A percentile compares a stretch with the other conserved stretches of the same genome.
Evolutionary conservation across 257 asterid genomes (phyloP).

Genomic region (Oldenlandia corymbosa): DNA sequence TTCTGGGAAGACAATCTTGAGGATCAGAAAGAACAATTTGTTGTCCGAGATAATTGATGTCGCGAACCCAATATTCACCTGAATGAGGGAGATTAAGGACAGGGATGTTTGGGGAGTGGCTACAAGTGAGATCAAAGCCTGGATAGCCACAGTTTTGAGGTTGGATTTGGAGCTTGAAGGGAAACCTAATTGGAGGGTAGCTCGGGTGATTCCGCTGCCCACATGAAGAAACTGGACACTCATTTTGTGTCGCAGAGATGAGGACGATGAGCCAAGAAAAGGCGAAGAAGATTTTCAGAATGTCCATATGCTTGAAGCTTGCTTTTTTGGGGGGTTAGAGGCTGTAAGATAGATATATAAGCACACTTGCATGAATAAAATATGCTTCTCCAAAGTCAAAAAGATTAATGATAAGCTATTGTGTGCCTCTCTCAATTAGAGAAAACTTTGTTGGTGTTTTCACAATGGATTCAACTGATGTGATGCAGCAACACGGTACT

Average conservation of each 20-base stretch:
- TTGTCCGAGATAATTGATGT: constrained; percentile 45
- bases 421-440: too few relatives aligned
- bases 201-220: background rate
- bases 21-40: constrained; percentile 54
- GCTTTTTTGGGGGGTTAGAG: background rate
- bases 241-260: constrained; percentile 27
- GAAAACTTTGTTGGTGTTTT: too few relatives aligned
- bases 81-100: constrained; percentile 44
- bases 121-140: constrained; percentile 42
- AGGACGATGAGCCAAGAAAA: constrained; percentile 15
- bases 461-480: too few relatives aligned
- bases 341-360: background rate
- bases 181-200: constrained; percentile 28
- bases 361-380: background rate
- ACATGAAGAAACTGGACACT: constrained; percentile 29
- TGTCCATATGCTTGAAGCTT: constrained; percentile 36
- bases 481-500: too few relatives aligned
- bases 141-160: constrained; percentile 49
- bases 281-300: constrained; percentile 16
- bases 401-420: background rate
- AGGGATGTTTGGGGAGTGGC: background rate
- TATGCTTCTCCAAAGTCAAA: constrained; percentile 1
- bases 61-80: constrained; percentile 47
- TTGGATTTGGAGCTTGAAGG: constrained; percentile 33
- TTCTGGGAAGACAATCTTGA: constrained; percentile 43